These are phyloP conservation scores for Sicyos baderoa DNA, from an alignment of 306 rosid species.

Conservation along the genomic window DNA sequence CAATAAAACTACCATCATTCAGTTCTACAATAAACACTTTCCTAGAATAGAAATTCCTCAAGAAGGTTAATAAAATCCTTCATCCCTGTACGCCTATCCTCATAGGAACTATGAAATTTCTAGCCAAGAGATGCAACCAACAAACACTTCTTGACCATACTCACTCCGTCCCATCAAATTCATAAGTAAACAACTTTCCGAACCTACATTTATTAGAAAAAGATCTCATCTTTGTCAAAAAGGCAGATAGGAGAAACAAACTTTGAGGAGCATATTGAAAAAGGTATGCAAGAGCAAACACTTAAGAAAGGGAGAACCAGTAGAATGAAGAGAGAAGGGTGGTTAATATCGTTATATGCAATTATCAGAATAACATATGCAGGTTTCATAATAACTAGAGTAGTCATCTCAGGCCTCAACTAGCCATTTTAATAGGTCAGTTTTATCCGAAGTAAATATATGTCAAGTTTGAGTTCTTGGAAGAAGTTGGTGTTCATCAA, in stretches of 20 bases:
- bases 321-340: neutral
- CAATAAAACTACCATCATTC: neutral
- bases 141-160: neutral
- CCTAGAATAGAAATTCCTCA: neutral
- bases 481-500: neutral
- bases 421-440: neutral
- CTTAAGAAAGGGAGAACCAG: neutral
- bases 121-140: neutral
- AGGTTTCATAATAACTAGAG: neutral
- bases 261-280: constrained; percentile 7
- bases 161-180: neutral
- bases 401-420: neutral
- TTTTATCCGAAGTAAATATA: neutral
- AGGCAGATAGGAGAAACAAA: constrained; percentile 1
- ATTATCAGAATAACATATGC: neutral
- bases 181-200: neutral
- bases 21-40: neutral
- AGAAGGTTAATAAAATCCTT: neutral
- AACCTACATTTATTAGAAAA: neutral
- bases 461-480: neutral
- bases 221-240: neutral
- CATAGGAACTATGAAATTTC: neutral
- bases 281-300: neutral
- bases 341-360: neutral
- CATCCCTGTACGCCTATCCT: neutral